phyloP scores from a whole-genome alignment of 2,329 filamentous ascomycete species.

The Fonsecaea multimorphosa region DNA sequence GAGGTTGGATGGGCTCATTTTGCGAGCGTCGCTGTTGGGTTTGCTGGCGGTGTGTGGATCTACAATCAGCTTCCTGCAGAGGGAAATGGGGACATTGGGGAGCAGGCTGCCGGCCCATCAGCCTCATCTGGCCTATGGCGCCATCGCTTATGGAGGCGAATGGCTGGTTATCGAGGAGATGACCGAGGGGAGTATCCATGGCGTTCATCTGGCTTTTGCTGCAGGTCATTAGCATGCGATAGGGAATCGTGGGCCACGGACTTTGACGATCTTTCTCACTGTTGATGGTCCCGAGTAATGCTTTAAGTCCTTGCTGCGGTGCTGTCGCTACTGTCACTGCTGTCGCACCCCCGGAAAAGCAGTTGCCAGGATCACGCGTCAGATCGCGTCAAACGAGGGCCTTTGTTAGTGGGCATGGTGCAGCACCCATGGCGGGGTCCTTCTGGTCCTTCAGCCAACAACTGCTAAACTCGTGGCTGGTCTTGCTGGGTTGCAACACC shows the following conservation, averaged over 20 bases:
- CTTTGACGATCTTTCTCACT: neutral
- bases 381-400: slow-evolving; percentile 14
- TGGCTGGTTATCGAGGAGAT: slow-evolving; percentile 16
- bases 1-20: slow-evolving; percentile 9
- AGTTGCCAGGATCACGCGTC: slow-evolving; percentile 12
- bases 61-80: neutral
- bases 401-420: slow-evolving; percentile 6
- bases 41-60: slow-evolving; percentile 18
- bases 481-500: slow-evolving; percentile 18
- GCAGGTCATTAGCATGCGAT: neutral
- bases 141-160: slow-evolving; percentile 18
- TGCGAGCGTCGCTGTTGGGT: neutral
- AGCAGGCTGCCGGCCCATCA: neutral
- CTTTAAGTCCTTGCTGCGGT: neutral
- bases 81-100: neutral
- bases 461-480: slow-evolving; percentile 15
- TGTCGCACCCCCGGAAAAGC: neutral
- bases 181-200: neutral
- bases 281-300: too few relatives aligned
- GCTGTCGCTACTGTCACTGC: too few relatives aligned
- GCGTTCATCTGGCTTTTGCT: neutral
- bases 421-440: too few relatives aligned
- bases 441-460: slow-evolving; percentile 18
- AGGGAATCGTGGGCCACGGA: neutral
- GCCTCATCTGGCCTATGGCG: slow-evolving; percentile 10